Percentiles rank a stretch among this genome's conserved stretches.
phyloP scores from a whole-genome alignment of 2,329 filamentous ascomycete genomes.

The Venturiaceae sp. region DNA sequence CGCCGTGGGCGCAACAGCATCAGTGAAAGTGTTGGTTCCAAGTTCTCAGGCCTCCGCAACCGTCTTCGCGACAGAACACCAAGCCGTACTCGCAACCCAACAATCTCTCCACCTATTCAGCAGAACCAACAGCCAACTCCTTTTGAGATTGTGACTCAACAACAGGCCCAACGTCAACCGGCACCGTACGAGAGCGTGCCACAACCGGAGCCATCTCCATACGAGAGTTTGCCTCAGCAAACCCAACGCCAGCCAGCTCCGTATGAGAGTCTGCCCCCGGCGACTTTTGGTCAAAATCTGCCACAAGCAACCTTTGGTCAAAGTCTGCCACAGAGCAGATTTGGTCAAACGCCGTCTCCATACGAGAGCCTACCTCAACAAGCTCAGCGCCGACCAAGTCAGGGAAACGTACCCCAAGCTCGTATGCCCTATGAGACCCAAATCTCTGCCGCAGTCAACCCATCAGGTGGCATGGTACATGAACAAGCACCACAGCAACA shows the following conservation, averaged over 20 bases:
- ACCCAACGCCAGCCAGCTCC: neutral
- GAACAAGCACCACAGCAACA: conserved; percentile 9
- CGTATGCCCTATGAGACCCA: conserved; percentile 20
- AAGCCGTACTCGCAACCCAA: conserved; percentile 40
- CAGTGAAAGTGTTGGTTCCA: conserved; percentile 46
- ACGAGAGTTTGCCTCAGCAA: conserved; percentile 4
- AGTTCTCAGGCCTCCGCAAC: conserved; percentile 40
- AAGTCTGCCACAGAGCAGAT: neutral
- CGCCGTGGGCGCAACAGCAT: conserved; percentile 46
- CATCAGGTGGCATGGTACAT: conserved; percentile 11
- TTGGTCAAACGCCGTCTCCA: conserved; percentile 11
- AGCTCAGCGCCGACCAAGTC: conserved; percentile 8
- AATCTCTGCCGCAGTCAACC: conserved; percentile 9
- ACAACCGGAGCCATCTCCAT: neutral
- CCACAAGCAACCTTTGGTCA: neutral
- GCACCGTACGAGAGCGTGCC: neutral
- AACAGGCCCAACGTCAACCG: neutral
- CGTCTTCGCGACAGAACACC: conserved; percentile 43
- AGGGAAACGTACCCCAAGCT: conserved; percentile 10
- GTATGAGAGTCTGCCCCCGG: neutral
- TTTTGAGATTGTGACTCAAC: conserved; percentile 1
- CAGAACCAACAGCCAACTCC: conserved; percentile 9
- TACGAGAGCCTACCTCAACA: conserved; percentile 17
- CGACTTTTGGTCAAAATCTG: neutral
- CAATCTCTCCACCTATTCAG: conserved; percentile 28